These are phyloP conservation scores for Aristolochia contorta DNA, from an alignment of 164 flowering plant genomes.

Conservation along the genomic window DNA sequence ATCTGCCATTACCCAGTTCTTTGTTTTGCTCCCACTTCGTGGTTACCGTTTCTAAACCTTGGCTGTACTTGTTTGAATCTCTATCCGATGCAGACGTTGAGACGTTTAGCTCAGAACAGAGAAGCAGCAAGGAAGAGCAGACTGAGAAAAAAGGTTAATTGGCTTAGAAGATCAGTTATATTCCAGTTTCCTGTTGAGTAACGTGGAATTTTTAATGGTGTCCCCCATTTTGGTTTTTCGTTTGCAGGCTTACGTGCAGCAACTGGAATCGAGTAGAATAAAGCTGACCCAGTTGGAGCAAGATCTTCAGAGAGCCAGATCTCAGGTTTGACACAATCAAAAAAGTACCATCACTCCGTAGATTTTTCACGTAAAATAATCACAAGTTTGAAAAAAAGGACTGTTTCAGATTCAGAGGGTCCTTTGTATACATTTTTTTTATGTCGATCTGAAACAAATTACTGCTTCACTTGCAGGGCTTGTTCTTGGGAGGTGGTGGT, in stretches of 20 bases:
- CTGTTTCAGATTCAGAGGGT: too few relatives aligned
- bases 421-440: too few relatives aligned
- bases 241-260: conserved; percentile 88
- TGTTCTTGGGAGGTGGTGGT: conserved; percentile 50
- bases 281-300: conserved; percentile 86
- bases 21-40: neutral
- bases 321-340: conserved; percentile 46
- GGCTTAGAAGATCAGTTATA: neutral
- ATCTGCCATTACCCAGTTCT: neutral
- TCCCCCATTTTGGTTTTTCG: neutral
- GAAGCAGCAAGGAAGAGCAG: conserved; percentile 98
- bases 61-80: neutral
- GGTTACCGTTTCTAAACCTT: neutral
- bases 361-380: too few relatives aligned
- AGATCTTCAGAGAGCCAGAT: conserved; percentile 84
- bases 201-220: neutral
- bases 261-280: conserved; percentile 84
- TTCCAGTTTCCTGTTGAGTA: neutral
- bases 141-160: conserved; percentile 74
- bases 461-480: conserved; percentile 30
- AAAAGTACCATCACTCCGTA: neutral
- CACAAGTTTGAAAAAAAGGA: too few relatives aligned
- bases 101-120: conserved; percentile 96
- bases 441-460: too few relatives aligned
- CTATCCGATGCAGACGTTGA: conserved; percentile 49